Evolutionary conservation across 148 eudicot genomes (phyloP).

Genomic region (Vaccinium vitisidaea): DNA sequence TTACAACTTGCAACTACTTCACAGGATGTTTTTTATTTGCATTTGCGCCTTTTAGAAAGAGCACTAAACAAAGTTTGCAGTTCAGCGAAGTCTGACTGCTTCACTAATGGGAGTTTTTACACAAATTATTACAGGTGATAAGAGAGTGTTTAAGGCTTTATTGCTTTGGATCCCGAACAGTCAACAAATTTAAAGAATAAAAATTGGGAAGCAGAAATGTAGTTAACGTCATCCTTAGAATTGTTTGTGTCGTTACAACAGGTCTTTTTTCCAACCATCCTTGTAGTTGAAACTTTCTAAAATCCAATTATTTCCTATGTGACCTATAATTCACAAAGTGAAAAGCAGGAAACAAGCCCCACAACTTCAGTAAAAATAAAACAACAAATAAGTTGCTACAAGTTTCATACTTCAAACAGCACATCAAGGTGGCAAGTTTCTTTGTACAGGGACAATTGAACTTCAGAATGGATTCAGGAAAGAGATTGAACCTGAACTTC

Average conservation of each 20-base stretch:
- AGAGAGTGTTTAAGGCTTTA: not conserved
- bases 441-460: not conserved
- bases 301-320: not conserved
- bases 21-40: not conserved
- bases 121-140: not conserved
- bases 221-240: not conserved
- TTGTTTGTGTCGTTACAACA: not conserved
- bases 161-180: not conserved
- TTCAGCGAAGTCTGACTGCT: not conserved
- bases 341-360: conserved; percentile 1
- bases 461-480: not conserved
- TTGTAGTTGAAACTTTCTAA: not conserved
- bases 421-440: not conserved
- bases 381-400: not conserved
- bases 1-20: not conserved
- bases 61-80: not conserved
- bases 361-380: not conserved
- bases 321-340: not conserved
- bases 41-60: not conserved
- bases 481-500: conserved; percentile 3
- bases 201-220: not conserved
- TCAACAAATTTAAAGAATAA: not conserved
- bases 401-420: not conserved
- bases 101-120: not conserved
- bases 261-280: not conserved